Conservation (phyloP, 805 yeast genomes). For the Kazachstania kunashirensis region DNA sequence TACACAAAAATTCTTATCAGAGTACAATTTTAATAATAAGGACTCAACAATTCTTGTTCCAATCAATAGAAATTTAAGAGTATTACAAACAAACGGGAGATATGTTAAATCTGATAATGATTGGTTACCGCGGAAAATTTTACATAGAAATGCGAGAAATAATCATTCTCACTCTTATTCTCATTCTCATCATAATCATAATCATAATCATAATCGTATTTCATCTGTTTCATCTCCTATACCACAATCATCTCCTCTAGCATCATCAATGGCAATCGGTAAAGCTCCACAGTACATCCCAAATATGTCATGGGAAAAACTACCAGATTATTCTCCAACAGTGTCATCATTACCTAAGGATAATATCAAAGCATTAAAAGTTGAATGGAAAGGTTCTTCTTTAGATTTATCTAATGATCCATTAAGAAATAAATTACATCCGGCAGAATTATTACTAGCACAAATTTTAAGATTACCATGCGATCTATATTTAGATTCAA, state of each 20-base stretch:
- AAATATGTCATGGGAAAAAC: slow-evolving; percentile 53
- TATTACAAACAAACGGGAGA: too few relatives aligned
- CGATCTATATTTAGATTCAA: slow-evolving; percentile 69
- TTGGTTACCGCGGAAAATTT: too few relatives aligned
- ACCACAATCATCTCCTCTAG: slow-evolving; percentile 13
- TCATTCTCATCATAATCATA: too few relatives aligned
- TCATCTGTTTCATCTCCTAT: too few relatives aligned
- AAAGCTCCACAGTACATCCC: slow-evolving; percentile 30
- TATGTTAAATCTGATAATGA: too few relatives aligned
- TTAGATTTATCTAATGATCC: slow-evolving; percentile 84
- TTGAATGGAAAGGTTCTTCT: slow-evolving; percentile 98
- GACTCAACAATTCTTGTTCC: too few relatives aligned
- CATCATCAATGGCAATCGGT: slow-evolving; percentile 24
- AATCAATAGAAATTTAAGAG: too few relatives aligned
- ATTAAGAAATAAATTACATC: slow-evolving; percentile 62
- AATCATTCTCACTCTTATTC: too few relatives aligned
- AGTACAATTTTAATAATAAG: neutral
- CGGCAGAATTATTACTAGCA: slow-evolving; percentile 82
- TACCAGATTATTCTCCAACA: slow-evolving; percentile 81
- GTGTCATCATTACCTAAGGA: slow-evolving; percentile 49
- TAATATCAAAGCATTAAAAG: slow-evolving; percentile 61
- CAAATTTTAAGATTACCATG: slow-evolving; percentile 84
- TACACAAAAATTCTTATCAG: neutral
- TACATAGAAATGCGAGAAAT: too few relatives aligned
- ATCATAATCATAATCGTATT: too few relatives aligned